These are phyloP conservation scores for Xanthoconium separans DNA, from an alignment of 1,284 basidiomycete genomes.

Conservation along the genomic window DNA sequence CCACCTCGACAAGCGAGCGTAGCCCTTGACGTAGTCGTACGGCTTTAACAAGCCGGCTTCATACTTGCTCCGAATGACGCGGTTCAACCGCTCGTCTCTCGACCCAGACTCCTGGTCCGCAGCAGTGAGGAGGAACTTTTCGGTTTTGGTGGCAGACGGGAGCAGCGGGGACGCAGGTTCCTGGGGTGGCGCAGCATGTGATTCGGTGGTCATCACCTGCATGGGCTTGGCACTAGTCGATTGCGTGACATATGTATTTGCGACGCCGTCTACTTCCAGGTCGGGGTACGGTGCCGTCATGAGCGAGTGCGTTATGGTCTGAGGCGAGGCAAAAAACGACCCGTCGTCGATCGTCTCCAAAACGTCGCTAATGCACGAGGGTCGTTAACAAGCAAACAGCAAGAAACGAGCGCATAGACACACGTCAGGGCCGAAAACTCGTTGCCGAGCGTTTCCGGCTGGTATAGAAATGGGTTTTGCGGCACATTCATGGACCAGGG, in stretches of 20 bases:
- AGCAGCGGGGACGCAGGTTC: conserved; percentile 44
- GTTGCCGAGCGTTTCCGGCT: conserved; percentile 69
- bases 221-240: conserved; percentile 19
- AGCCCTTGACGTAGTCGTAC: conserved; percentile 96
- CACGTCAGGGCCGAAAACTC: conserved; percentile 82
- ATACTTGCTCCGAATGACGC: conserved; percentile 96
- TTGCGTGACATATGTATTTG: conserved; percentile 15
- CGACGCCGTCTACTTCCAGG: conserved; percentile 9
- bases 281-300: conserved; percentile 45
- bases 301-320: conserved; percentile 47
- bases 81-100: conserved; percentile 84
- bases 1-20: conserved; percentile 87
- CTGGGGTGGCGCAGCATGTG: conserved; percentile 19
- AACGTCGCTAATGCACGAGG: conserved; percentile 59
- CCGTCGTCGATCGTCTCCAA: conserved; percentile 75
- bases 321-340: conserved; percentile 61
- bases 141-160: conserved; percentile 73
- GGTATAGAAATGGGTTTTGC: conserved; percentile 58
- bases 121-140: conserved; percentile 90
- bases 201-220: conserved; percentile 13
- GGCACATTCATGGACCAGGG: conserved; percentile 54
- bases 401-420: conserved; percentile 29
- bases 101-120: conserved; percentile 94
- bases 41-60: conserved; percentile 94
- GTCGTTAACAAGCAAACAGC: not conserved